Conservation (phyloP, 2,329 filamentous ascomycete species). For the Albophoma yamanashiensis region DNA sequence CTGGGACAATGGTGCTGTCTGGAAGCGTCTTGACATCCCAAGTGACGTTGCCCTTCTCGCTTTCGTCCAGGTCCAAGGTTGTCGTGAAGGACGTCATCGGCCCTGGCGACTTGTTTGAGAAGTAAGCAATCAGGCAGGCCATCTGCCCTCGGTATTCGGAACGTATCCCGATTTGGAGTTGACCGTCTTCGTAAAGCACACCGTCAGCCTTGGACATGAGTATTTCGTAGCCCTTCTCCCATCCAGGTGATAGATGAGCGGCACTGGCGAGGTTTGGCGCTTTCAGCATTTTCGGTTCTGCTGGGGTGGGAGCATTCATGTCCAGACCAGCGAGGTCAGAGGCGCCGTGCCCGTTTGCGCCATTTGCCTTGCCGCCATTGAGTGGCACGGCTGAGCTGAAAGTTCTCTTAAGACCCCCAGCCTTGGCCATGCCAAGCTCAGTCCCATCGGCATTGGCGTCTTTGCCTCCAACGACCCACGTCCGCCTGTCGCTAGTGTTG, state of each 20-base stretch:
- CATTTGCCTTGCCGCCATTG: conserved; percentile 36
- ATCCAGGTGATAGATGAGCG: conserved; percentile 85
- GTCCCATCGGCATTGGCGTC: conserved; percentile 76
- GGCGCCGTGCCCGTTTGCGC: conserved; percentile 38
- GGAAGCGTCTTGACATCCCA: conserved; percentile 84
- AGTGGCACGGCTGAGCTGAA: conserved; percentile 54
- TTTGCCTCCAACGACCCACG: conserved; percentile 96
- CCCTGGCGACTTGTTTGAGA: conserved; percentile 84
- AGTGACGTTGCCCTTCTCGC: conserved; percentile 56
- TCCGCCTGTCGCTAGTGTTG: conserved; percentile 86
- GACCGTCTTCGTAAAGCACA: conserved; percentile 86
- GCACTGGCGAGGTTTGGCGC: conserved; percentile 82
- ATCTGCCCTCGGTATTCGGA: conserved; percentile 94
- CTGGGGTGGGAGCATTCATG: conserved; percentile 50
- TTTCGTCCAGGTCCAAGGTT: conserved; percentile 70
- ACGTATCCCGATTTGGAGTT: conserved; percentile 83
- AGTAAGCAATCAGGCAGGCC: conserved; percentile 91
- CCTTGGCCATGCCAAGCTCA: conserved; percentile 72
- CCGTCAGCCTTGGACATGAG: conserved; percentile 74
- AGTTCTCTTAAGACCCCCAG: conserved; percentile 72
- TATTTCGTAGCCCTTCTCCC: conserved; percentile 82
- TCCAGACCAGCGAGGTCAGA: conserved; percentile 76
- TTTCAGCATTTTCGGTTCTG: conserved; percentile 48
- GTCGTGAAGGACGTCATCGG: conserved; percentile 88
- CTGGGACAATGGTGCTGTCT: conserved; percentile 65